phyloP scores from a whole-genome alignment of 306 rosid species.

The Quercus robur region DNA sequence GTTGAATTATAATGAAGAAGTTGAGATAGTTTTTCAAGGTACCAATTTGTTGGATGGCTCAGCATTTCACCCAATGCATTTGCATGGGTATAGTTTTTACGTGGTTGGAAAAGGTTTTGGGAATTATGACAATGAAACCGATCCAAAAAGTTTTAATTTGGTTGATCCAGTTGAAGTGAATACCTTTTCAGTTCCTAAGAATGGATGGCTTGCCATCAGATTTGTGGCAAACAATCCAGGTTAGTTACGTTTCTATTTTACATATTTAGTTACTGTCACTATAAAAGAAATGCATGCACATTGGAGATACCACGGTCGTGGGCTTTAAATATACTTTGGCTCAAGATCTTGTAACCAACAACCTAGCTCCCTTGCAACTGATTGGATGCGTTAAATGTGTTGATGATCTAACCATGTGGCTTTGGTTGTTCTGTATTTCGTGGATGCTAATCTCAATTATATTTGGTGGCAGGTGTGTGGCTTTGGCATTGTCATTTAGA shows the following conservation, averaged over 20 bases:
- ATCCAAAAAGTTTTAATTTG: conserved; percentile 25
- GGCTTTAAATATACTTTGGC: no score
- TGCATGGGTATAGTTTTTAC: conserved; percentile 3
- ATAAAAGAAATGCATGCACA: no score
- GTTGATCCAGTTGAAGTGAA: conserved; percentile 28
- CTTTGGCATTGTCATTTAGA: neutral
- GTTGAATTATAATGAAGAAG: neutral
- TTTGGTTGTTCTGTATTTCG: no score
- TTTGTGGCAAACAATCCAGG: conserved; percentile 26
- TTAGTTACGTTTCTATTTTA: neutral
- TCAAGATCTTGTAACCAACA: no score
- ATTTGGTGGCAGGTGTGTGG: neutral
- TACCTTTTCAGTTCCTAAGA: conserved; percentile 26
- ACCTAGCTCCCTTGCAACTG: no score
- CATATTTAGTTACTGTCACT: neutral
- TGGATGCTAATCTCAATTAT: neutral
- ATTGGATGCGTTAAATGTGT: no score
- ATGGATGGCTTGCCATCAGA: conserved; percentile 11
- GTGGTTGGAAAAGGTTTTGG: neutral
- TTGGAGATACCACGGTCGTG: no score
- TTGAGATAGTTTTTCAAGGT: conserved; percentile 19
- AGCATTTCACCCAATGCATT: conserved; percentile 12
- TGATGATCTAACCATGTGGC: no score
- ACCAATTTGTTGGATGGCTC: neutral
- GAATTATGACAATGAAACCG: neutral